A percentile compares a stretch with the other conserved stretches of the same genome.
These are phyloP conservation scores for Vanrija pseudolonga DNA, from an alignment of 1,284 basidiomycete genomes.

Conservation along the genomic window DNA sequence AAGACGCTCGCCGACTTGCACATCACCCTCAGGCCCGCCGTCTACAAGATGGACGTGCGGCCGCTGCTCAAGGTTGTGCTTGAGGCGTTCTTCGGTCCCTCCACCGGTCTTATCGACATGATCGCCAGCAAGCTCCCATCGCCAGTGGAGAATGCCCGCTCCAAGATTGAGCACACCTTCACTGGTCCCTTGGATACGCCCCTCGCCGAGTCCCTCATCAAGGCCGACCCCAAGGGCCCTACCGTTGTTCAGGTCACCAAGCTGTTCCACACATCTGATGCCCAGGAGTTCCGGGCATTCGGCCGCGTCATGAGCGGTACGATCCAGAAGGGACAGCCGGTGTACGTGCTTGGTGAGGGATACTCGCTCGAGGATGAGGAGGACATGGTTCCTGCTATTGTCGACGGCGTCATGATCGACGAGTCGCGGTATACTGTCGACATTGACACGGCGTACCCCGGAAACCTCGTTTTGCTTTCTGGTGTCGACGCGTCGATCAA, in stretches of 20 bases:
- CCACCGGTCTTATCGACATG: constrained; percentile 86
- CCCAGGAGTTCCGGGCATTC: constrained; percentile 91
- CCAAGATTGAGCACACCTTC: constrained; percentile 80
- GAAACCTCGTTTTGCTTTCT: constrained; percentile 86
- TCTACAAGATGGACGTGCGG: constrained; percentile 97
- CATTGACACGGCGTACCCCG: constrained; percentile 80
- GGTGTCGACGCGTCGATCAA: constrained; percentile 92
- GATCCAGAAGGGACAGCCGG: constrained; percentile 69
- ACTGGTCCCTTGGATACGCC: constrained; percentile 79
- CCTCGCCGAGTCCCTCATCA: constrained; percentile 71
- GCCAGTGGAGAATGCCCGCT: constrained; percentile 64
- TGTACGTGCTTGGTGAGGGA: constrained; percentile 96
- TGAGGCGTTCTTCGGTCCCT: constrained; percentile 91
- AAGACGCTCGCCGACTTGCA: constrained; percentile 72
- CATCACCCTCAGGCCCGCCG: constrained; percentile 84
- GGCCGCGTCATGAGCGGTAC: constrained; percentile 93
- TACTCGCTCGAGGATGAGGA: constrained; percentile 98
- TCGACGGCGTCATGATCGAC: constrained; percentile 84
- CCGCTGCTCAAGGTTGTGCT: constrained; percentile 90
- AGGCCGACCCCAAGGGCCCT: constrained; percentile 78
- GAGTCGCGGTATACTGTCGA: constrained; percentile 91
- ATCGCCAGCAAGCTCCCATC: constrained; percentile 85
- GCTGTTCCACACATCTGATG: constrained; percentile 92
- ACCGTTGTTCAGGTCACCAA: constrained; percentile 91
- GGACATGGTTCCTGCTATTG: constrained; percentile 83